Evolutionary conservation across 1,284 basidiomycete species (phyloP).

Genomic region (Paramarasmius palmivorus): DNA sequence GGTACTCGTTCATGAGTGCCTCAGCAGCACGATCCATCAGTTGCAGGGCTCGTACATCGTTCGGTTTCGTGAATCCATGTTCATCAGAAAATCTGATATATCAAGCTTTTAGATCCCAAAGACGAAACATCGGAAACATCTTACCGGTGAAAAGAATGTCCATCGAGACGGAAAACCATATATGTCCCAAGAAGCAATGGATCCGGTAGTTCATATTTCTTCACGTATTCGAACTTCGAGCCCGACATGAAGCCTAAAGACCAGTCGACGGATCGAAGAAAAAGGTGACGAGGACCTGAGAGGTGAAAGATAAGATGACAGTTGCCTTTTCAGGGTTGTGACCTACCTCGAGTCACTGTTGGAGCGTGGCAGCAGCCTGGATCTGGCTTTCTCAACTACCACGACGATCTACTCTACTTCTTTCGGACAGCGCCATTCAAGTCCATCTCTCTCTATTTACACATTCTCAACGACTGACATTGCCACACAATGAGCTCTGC

Average conservation of each 20-base stretch:
- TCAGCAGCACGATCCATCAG: conserved; percentile 93
- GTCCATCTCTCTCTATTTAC: background rate
- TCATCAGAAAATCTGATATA: conserved; percentile 76
- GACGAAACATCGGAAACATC: conserved; percentile 18
- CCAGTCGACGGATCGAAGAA: too few relatives aligned
- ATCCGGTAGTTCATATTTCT: conserved; percentile 89
- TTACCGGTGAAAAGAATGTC: conserved; percentile 93
- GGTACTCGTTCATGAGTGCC: conserved; percentile 79
- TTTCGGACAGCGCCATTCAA: background rate
- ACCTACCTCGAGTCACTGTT: conserved; percentile 1
- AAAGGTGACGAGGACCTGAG: too few relatives aligned
- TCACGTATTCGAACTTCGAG: conserved; percentile 90
- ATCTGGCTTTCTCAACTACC: conserved; percentile 1
- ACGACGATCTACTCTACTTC: background rate
- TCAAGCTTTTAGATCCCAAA: conserved; percentile 8
- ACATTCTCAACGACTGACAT: background rate
- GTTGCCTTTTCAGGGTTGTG: background rate
- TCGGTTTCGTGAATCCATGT: conserved; percentile 88
- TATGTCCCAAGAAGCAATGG: conserved; percentile 82
- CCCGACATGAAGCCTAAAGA: conserved; percentile 88
- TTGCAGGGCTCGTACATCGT: conserved; percentile 83
- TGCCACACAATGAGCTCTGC: conserved; percentile 38
- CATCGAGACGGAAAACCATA: conserved; percentile 88
- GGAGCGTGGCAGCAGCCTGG: background rate
- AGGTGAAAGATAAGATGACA: background rate